A percentile compares a stretch with the other conserved stretches of the same genome.
These are phyloP conservation scores for Fomitopsis schrenkii DNA, from an alignment of 1,284 basidiomycete genomes.

Conservation along the genomic window DNA sequence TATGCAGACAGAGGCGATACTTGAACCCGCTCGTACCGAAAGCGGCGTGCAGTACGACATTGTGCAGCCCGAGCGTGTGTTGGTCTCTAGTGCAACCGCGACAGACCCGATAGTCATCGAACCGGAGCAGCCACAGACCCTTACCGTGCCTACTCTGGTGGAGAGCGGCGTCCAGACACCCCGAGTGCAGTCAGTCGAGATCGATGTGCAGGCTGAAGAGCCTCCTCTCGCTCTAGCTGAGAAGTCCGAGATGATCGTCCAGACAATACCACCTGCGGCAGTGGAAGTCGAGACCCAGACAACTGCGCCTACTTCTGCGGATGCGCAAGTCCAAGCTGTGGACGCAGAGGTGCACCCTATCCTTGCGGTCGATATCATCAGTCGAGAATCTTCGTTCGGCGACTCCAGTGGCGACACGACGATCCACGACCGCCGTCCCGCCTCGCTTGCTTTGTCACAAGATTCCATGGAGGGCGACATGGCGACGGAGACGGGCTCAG, in stretches of 20 bases:
- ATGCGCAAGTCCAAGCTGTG: constrained; percentile 10
- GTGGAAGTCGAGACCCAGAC: constrained; percentile 14
- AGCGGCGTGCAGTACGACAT: constrained; percentile 39
- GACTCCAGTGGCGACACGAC: constrained; percentile 47
- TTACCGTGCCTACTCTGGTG: constrained; percentile 16
- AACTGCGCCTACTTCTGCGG: background rate
- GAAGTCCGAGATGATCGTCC: constrained; percentile 30
- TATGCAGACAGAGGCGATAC: constrained; percentile 47
- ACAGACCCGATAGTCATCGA: constrained; percentile 33
- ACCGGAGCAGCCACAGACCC: constrained; percentile 5
- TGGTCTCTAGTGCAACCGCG: constrained; percentile 29
- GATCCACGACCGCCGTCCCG: constrained; percentile 32
- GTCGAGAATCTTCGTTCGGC: constrained; percentile 13
- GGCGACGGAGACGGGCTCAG: constrained; percentile 58
- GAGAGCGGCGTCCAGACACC: constrained; percentile 40
- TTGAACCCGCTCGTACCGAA: constrained; percentile 25
- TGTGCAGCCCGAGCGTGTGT: constrained; percentile 22
- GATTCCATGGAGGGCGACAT: constrained; percentile 45
- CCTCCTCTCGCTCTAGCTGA: constrained; percentile 7
- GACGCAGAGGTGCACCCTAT: constrained; percentile 1
- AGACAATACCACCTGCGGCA: constrained; percentile 17
- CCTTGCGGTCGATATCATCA: background rate
- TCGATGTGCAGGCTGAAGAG: constrained; percentile 26
- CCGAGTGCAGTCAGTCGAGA: constrained; percentile 18
- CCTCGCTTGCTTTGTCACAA: constrained; percentile 29